These are phyloP conservation scores for Spergularia marina DNA, from an alignment of 148 eudicot genomes.

Conservation along the genomic window DNA sequence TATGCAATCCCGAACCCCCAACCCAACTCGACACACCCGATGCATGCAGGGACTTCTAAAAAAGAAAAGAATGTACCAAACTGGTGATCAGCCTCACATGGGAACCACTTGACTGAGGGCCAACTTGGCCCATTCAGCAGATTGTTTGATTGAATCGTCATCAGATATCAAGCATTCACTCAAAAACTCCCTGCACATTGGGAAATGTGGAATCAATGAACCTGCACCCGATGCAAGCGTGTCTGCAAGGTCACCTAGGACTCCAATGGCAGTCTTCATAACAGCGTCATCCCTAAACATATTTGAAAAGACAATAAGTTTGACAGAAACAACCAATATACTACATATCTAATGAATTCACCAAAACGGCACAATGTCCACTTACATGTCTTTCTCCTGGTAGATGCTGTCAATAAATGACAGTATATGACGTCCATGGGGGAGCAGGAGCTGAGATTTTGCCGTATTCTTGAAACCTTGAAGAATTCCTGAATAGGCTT, in stretches of 20 bases:
- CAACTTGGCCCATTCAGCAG: constrained; percentile 94
- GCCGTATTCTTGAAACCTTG: constrained; percentile 90
- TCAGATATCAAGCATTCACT: constrained; percentile 85
- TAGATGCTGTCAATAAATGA: constrained; percentile 83
- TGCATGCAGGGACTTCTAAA: constrained; percentile 79
- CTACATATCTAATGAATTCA: background rate
- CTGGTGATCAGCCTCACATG: constrained; percentile 46
- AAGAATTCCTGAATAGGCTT: constrained; percentile 88
- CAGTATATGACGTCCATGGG: constrained; percentile 70
- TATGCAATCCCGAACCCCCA: constrained; percentile 54
- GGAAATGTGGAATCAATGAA: constrained; percentile 80
- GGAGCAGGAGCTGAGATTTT: constrained; percentile 67
- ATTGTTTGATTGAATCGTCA: constrained; percentile 84
- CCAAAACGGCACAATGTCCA: constrained; percentile 9
- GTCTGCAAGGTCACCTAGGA: constrained; percentile 95
- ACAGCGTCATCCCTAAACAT: constrained; percentile 77
- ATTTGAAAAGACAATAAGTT: background rate
- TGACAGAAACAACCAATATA: background rate
- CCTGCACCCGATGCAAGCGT: constrained; percentile 78
- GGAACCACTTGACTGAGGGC: constrained; percentile 77
- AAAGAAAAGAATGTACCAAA: constrained; percentile 46
- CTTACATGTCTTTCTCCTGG: constrained; percentile 89
- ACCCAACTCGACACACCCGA: constrained; percentile 60
- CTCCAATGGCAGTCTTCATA: constrained; percentile 92
- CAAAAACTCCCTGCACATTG: constrained; percentile 70